Evolutionary conservation across 1,284 basidiomycete genomes (phyloP).

Genomic region (Lentinula novae-zelandiae): DNA sequence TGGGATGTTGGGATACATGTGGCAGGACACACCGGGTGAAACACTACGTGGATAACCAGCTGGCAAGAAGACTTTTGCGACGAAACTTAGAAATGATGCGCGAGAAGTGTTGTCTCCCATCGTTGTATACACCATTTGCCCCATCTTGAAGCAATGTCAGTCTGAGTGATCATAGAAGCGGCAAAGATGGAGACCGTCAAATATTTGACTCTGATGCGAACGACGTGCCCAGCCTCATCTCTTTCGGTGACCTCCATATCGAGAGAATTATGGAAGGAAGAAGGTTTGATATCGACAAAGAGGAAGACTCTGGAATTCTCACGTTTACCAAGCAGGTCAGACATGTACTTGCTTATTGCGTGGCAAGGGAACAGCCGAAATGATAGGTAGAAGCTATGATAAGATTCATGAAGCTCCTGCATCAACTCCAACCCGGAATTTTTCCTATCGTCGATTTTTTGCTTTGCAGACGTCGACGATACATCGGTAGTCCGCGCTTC

Average conservation of each 20-base stretch:
- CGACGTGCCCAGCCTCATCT: constrained; percentile 5
- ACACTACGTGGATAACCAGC: constrained; percentile 58
- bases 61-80: constrained; percentile 54
- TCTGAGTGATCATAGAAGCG: not conserved
- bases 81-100: constrained; percentile 22
- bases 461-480: constrained; percentile 38
- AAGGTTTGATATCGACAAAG: not conserved
- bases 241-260: constrained; percentile 3
- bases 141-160: not conserved
- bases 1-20: not conserved
- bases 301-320: not conserved
- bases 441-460: constrained; percentile 60
- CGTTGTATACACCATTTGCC: not conserved
- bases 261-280: not conserved
- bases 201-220: not conserved
- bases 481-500: constrained; percentile 39
- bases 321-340: not conserved
- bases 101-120: not conserved
- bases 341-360: not conserved
- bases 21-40: constrained; percentile 42
- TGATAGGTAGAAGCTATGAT: not conserved
- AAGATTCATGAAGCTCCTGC: constrained; percentile 10
- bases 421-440: constrained; percentile 48
- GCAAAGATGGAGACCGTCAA: not conserved
- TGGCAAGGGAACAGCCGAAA: too few species aligned